Evolutionary conservation across 139 green algal species (phyloP).

Genomic region (Zygnema cylindricum): DNA sequence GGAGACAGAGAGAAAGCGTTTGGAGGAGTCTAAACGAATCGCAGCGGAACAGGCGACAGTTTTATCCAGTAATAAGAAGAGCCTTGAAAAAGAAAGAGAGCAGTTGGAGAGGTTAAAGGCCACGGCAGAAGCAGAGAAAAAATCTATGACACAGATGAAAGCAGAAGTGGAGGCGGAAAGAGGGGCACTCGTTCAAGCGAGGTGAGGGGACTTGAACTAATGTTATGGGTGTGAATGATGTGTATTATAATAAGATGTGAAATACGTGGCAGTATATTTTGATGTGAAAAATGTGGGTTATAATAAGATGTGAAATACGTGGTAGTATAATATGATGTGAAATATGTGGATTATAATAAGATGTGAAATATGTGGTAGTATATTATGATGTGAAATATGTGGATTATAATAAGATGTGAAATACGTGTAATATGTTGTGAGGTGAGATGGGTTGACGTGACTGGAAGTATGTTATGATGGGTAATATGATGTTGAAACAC

Average conservation of each 20-base stretch:
- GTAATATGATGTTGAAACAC: no score
- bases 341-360: background rate
- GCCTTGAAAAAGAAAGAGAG: background rate
- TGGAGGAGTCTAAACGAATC: background rate
- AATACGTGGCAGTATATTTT: background rate
- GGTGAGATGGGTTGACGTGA: no score
- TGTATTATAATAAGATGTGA: background rate
- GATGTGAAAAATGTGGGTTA: background rate
- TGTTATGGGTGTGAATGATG: background rate
- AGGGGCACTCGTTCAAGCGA: background rate
- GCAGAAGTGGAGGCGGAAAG: background rate
- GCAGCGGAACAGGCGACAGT: background rate
- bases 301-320: background rate
- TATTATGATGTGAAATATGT: no score
- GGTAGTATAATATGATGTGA: background rate
- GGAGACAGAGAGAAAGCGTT: background rate
- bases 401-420: no score
- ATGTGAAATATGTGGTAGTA: background rate
- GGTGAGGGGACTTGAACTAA: background rate
- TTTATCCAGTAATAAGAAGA: background rate
- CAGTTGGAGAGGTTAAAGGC: background rate
- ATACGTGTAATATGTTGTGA: no score
- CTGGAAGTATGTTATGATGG: no score
- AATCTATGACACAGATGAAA: background rate
- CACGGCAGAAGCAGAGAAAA: background rate